Conservation (phyloP, 2,329 filamentous ascomycete genomes). For the Xylaria sp. region DNA sequence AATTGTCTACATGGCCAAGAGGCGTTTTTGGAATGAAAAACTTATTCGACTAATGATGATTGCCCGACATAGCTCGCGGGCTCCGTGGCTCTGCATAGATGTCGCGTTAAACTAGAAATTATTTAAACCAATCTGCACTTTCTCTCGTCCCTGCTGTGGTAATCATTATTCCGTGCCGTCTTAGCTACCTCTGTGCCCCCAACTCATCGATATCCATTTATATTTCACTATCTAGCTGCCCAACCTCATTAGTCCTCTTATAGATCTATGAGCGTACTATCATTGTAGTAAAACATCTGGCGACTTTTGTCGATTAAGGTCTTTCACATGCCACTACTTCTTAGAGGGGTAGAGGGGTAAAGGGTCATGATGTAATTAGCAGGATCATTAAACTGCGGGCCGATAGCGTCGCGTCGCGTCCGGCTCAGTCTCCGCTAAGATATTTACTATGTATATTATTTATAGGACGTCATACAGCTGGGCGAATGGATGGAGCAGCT, state of each 20-base stretch:
- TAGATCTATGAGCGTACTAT: not conserved
- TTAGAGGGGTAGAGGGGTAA: not conserved
- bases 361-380: conserved; percentile 27
- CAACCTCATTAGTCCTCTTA: not conserved
- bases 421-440: not conserved
- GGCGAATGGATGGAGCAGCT: too few relatives aligned
- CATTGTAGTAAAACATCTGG: not conserved
- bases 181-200: not conserved
- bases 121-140: not conserved
- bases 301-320: not conserved
- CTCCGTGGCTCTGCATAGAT: conserved; percentile 12
- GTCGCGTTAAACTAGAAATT: conserved; percentile 11
- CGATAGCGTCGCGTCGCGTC: conserved; percentile 12
- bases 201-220: not conserved
- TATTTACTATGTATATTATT: too few relatives aligned
- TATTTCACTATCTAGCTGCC: not conserved
- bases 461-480: too few relatives aligned
- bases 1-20: conserved; percentile 4
- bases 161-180: too few relatives aligned
- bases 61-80: conserved; percentile 9
- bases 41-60: not conserved
- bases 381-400: conserved; percentile 5
- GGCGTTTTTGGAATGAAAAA: conserved; percentile 28
- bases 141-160: not conserved
- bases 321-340: not conserved